Conservation (phyloP, 1,284 basidiomycete genomes). For the Neolentinus lepideus region DNA sequence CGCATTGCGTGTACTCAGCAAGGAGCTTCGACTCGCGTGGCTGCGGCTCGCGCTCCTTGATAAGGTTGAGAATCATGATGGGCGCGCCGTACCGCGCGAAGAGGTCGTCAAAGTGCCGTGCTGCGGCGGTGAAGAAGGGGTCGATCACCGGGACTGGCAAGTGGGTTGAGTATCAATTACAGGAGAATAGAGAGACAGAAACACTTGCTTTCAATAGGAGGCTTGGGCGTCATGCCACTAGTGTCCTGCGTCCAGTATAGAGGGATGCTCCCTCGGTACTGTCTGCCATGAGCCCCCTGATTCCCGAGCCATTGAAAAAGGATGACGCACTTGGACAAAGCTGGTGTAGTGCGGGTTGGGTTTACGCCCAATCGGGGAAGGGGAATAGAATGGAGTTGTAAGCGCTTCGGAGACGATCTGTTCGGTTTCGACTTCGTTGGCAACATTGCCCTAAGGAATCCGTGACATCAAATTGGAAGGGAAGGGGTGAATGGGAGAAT, state of each 20-base stretch:
- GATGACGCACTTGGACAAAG: constrained; percentile 70
- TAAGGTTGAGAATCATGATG: constrained; percentile 92
- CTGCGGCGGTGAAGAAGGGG: constrained; percentile 92
- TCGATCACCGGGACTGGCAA: constrained; percentile 84
- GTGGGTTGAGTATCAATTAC: constrained; percentile 4
- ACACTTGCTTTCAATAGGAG: constrained; percentile 87
- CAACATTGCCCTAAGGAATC: constrained; percentile 81
- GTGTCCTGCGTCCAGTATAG: constrained; percentile 96
- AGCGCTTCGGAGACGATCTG: constrained; percentile 95
- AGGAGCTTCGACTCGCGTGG: constrained; percentile 93
- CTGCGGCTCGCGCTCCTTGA: constrained; percentile 77
- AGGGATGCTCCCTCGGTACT: constrained; percentile 95
- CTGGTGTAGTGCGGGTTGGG: constrained; percentile 88
- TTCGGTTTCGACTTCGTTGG: constrained; percentile 99
- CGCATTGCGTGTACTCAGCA: constrained; percentile 89
- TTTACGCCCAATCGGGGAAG: constrained; percentile 37
- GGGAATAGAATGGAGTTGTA: constrained; percentile 86
- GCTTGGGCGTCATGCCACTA: constrained; percentile 85
- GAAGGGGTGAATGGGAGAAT: no score
- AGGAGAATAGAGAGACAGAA: not conserved
- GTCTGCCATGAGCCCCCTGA: constrained; percentile 1
- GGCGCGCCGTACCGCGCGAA: constrained; percentile 89
- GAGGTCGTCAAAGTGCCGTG: constrained; percentile 91
- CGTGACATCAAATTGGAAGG: no score
- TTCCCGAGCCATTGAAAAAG: not conserved